Percentiles rank a stretch among this genome's conserved stretches.
phyloP scores from a whole-genome alignment of 306 rosid species.

The apple (Malus domestica) region ASM211411v1 NC_041793.1:47892001-47892500 shows the following conservation, averaged over 20 bases:
- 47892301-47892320: neutral
- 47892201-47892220: neutral
- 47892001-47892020: constrained; percentile 98
- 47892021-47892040: constrained; percentile 97
- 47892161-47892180: neutral
- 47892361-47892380: neutral
- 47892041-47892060: constrained; percentile 92
- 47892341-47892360: neutral
- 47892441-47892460: neutral
- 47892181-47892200: neutral
- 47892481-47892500: neutral
- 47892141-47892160: neutral
- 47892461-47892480: neutral
- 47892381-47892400: neutral
- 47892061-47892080: constrained; percentile 42
- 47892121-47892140: neutral
- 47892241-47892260: neutral
- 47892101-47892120: neutral
- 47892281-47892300: neutral
- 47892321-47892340: neutral
- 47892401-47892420: neutral
- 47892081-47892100: constrained; percentile 6
- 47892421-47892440: neutral
- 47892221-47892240: neutral
- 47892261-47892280: neutral